Evolutionary conservation across 208 protist genomes (phyloP).

Genomic region (Acanthamoeba rhysodes): DNA sequence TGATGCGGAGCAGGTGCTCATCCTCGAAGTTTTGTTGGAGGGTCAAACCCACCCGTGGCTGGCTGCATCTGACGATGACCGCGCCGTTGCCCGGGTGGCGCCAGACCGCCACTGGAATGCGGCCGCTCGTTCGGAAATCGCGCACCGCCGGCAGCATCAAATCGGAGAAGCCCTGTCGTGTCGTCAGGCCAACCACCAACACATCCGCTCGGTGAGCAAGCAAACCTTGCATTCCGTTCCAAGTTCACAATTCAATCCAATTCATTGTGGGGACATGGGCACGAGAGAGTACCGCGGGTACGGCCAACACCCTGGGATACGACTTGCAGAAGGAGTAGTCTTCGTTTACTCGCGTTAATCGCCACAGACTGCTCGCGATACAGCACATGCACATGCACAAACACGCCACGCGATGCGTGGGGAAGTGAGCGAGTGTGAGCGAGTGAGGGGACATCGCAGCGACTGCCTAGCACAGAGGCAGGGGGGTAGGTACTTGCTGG

Average conservation of each 20-base stretch:
- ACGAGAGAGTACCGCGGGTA: neutral
- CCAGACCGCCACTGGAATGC: constrained; percentile 77
- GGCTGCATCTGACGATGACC: constrained; percentile 37
- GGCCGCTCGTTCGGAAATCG: constrained; percentile 77
- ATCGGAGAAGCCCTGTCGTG: neutral
- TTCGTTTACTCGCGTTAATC: constrained; percentile 31
- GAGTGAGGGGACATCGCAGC: too few species aligned
- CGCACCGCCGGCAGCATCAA: constrained; percentile 12
- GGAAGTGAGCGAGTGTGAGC: too few species aligned
- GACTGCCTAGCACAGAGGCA: neutral
- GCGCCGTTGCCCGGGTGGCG: constrained; percentile 51
- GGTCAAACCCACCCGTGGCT: constrained; percentile 76
- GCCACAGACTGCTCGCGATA: neutral
- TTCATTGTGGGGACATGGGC: neutral
- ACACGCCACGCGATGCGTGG: neutral
- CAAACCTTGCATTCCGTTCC: too few species aligned
- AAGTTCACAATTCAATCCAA: too few species aligned
- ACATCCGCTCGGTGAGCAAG: too few species aligned
- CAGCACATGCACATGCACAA: too few species aligned
- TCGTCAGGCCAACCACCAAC: neutral
- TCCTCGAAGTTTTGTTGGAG: constrained; percentile 73
- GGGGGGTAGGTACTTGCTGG: neutral
- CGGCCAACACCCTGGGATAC: constrained; percentile 10
- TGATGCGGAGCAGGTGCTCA: constrained; percentile 76
- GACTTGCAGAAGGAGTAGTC: constrained; percentile 45